phyloP scores from a whole-genome alignment of 176 grass and related monocot genomes.

The Microstegium vimineum region DNA sequence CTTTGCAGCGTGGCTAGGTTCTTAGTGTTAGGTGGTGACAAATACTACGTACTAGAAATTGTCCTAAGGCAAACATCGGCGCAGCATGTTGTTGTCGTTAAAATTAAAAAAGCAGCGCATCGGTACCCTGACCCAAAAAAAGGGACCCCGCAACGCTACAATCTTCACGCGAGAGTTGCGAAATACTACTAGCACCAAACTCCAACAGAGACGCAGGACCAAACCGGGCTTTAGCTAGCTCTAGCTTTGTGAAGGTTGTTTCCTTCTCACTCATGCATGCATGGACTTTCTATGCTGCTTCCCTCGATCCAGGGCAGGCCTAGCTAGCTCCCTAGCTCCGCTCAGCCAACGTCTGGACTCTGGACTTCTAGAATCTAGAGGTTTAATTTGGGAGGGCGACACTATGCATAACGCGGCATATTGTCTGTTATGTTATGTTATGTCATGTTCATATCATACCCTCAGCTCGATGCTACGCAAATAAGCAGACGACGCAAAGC shows the following conservation, averaged over 20 bases:
- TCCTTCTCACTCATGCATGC: background rate
- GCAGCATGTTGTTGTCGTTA: background rate
- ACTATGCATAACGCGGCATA: background rate
- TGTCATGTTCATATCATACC: background rate
- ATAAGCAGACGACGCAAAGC: background rate
- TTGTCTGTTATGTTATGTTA: background rate
- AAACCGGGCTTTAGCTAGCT: no score
- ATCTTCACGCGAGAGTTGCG: conserved; percentile 32
- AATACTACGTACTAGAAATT: no score
- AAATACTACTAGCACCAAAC: conserved; percentile 51
- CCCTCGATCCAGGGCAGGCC: background rate
- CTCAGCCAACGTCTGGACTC: background rate
- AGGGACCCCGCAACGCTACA: conserved; percentile 33
- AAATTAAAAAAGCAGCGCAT: background rate
- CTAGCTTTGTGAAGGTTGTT: background rate
- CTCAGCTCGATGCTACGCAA: background rate
- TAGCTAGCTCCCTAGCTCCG: no score
- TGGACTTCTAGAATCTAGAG: background rate
- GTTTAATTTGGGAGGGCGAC: background rate
- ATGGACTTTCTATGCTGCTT: no score
- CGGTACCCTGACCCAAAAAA: background rate
- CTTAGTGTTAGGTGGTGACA: no score
- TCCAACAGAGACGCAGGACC: conserved; percentile 33
- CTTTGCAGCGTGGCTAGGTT: no score
- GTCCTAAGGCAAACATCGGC: no score